These are phyloP conservation scores for Phytophthora citrophthora DNA, from an alignment of 352 stramenopile species.

Conservation along the genomic window DNA sequence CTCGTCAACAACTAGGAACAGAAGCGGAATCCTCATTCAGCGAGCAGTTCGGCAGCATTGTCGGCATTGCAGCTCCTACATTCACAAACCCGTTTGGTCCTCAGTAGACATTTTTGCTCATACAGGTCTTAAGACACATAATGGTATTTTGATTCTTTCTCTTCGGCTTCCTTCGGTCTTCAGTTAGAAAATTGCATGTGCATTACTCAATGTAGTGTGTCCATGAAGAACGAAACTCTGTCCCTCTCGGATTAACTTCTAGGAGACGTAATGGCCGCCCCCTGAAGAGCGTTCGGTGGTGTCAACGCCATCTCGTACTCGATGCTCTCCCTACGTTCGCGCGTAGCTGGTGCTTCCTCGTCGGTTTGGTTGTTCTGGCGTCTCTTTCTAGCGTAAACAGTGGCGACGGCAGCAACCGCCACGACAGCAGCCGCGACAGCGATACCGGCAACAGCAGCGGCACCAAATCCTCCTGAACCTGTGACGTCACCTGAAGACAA, in stretches of 20 bases:
- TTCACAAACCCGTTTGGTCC: conserved; percentile 23
- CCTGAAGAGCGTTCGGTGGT: conserved; percentile 23
- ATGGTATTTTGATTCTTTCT: conserved; percentile 40
- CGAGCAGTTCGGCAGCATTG: conserved; percentile 59
- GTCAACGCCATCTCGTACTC: conserved; percentile 46
- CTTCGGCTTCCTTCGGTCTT: conserved; percentile 34
- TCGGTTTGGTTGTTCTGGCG: conserved; percentile 3
- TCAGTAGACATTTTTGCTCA: conserved; percentile 26
- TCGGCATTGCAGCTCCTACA: conserved; percentile 39
- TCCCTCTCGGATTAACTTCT: conserved; percentile 26
- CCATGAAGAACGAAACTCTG: conserved; percentile 25
- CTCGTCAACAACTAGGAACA: conserved; percentile 60
- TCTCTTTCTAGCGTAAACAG: conserved; percentile 28
- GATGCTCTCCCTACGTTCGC: conserved; percentile 26
- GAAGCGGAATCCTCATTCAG: conserved; percentile 64
- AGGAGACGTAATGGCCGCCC: conserved; percentile 28
- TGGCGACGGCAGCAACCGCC: conserved; percentile 10
- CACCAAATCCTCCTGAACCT: background rate
- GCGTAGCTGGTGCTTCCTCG: conserved; percentile 3
- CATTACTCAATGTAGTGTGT: conserved; percentile 34
- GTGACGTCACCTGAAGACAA: conserved; percentile 14
- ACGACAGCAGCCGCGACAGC: conserved; percentile 20
- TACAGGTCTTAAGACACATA: conserved; percentile 27
- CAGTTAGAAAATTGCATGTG: conserved; percentile 31
- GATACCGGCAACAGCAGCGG: conserved; percentile 6